Conservation (phyloP, 805 yeast genomes). For the Pichia sporocuriosa region DNA sequence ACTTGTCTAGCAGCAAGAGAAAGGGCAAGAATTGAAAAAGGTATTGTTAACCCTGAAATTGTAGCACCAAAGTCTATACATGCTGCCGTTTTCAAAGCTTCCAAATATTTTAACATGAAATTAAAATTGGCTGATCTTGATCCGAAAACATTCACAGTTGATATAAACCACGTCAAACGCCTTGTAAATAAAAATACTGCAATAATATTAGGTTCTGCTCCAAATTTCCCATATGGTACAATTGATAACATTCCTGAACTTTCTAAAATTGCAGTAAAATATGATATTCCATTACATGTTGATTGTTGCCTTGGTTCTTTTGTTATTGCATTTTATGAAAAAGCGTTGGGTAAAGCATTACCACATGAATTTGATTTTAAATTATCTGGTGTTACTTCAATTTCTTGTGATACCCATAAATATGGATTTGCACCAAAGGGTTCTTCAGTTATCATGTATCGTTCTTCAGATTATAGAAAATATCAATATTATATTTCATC, state of each 20-base stretch:
- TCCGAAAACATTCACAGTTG: slow-evolving; percentile 53
- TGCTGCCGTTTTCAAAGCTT: slow-evolving; percentile 93
- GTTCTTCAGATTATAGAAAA: slow-evolving; percentile 56
- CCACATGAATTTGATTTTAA: slow-evolving; percentile 72
- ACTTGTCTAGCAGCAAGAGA: slow-evolving; percentile 87
- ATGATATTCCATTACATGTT: slow-evolving; percentile 84
- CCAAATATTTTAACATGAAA: slow-evolving; percentile 82
- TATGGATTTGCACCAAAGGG: slow-evolving; percentile 99
- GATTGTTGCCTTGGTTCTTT: slow-evolving; percentile 96
- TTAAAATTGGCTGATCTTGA: slow-evolving; percentile 75
- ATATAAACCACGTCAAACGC: slow-evolving; percentile 51
- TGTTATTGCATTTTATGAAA: slow-evolving; percentile 63
- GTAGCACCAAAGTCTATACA: slow-evolving; percentile 86
- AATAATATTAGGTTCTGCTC: slow-evolving; percentile 86
- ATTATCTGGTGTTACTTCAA: slow-evolving; percentile 89
- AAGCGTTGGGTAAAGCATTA: slow-evolving; percentile 33
- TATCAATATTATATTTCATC: slow-evolving; percentile 79
- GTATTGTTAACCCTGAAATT: slow-evolving; percentile 73
- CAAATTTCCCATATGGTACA: slow-evolving; percentile 95
- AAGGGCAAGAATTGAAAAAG: slow-evolving; percentile 50
- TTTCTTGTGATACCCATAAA: slow-evolving; percentile 98
- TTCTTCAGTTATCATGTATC: slow-evolving; percentile 85
- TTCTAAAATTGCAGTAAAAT: slow-evolving; percentile 53
- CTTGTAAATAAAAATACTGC: slow-evolving; percentile 76
- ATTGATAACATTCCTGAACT: slow-evolving; percentile 79